Base-by-base conservation (phyloP, 495 filamentous ascomycete genomes). In the Tuber aestivum region DNA sequence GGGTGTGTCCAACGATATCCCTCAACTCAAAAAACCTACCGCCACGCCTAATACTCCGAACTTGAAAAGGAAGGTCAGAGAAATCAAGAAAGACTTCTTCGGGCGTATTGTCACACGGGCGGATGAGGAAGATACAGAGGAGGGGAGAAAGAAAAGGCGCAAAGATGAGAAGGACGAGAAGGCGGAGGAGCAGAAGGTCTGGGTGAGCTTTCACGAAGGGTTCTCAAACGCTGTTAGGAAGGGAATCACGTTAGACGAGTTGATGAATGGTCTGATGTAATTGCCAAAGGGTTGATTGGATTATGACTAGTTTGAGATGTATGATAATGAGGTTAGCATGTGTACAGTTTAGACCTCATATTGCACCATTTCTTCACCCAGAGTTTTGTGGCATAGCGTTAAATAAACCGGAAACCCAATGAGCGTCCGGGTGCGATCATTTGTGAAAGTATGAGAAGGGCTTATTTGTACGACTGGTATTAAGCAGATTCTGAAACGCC, bases 121-220 rank as follows among this genome's bases (percentile, higher is more conserved):
- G 21, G 77, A 77, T 50, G 73, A 78, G 1, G 84, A 81, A 50
- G 83, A 80, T 82, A 78, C 85, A 23, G 77, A 83, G 75, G 80
- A 81, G 69, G 79, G 76, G 70, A 83, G 72, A 74, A 73, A 73
- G 73, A 79, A 77, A 61, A 79, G 79, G 40, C 76, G 80, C 14
- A 79, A 80, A 32, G 84, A 78, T 5, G 84, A 85, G 69, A 79
- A 85, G 37, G 85, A 78, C 14, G 85, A 84, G 40, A 81, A 84
- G 69, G 89, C 88, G 69, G 85, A 84, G 40, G 81, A 84, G 61
- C 89, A 89, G 70, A 85, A 90, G 82, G 91, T 96, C 18, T 99
- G 95, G 95, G 90, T 97, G 37, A 97, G 91, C 76, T 99, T 92
- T 83, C 91, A 97, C 81, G 95, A 98, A 84, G 95, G 95, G n/a